phyloP scores from a whole-genome alignment of 306 rosid species.

The Quercus berberidifolia region DNA sequence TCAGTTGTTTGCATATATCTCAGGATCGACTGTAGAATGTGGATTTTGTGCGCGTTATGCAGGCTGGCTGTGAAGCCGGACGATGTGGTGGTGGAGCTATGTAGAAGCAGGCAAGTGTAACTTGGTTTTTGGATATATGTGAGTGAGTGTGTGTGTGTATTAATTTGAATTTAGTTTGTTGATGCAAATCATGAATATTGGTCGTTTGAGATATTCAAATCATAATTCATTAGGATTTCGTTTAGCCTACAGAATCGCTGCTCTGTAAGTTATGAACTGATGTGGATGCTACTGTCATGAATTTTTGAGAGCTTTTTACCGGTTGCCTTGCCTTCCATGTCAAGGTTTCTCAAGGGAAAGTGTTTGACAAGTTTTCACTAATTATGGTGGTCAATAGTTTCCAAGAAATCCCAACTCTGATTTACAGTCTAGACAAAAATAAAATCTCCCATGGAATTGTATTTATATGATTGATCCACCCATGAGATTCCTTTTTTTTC shows the following conservation, averaged over 20 bases:
- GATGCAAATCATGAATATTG: background rate
- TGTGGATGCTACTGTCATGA: background rate
- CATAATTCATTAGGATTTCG: background rate
- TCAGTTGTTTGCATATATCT: constrained; percentile 59
- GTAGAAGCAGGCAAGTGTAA: constrained; percentile 80
- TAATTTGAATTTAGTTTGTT: background rate
- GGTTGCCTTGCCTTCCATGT: background rate
- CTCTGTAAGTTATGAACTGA: no score
- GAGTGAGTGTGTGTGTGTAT: background rate
- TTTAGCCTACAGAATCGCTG: background rate
- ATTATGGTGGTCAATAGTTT: no score
- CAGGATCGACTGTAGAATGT: constrained; percentile 41
- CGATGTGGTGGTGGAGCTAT: constrained; percentile 78
- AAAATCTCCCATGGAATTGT: no score
- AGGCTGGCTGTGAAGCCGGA: constrained; percentile 55
- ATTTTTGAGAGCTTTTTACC: background rate
- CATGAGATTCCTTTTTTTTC: no score
- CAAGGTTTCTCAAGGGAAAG: background rate
- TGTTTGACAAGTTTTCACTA: background rate
- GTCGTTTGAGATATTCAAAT: background rate
- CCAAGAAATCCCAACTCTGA: no score
- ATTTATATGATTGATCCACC: no score
- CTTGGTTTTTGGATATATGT: background rate
- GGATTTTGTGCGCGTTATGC: constrained; percentile 70
- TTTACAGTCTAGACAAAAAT: no score